Evolutionary conservation across 2,329 filamentous ascomycete genomes (phyloP), one percentile per base, ranked within the genome.

Genomic region (Penicillium glabrum): DNA sequence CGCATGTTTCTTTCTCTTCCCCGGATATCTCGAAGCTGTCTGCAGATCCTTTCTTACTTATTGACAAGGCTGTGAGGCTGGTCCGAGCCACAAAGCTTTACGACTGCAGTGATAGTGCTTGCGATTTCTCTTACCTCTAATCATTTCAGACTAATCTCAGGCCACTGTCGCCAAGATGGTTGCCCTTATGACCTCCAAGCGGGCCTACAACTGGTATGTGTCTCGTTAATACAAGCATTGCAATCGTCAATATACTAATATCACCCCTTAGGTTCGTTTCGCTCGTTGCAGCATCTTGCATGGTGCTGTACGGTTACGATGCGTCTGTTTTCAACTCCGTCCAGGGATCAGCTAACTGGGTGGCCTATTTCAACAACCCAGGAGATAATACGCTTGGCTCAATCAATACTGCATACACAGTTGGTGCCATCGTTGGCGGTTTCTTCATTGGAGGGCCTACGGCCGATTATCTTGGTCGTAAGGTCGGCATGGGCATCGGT

Each of bases 231-330:
- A 10, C 2, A 48, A 21, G n/a, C 11, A 23, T 41, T 39, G 3
- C 6, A 24, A 8, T 7, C 3, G 19, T 8, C n/a, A 48, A 49
- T 29, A 26, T 31, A 27, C 26, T 41, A 46, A 39, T n/a, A 1
- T 19, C 7, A 23, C 21, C 4, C 44, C 13, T 21, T 31, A 69
- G 85, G 85, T 89, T 87, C 76, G 85, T 88, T 62, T 87, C 86
- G 58, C 78, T 89, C 50, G 84, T 89, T 62, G 87, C 87, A 55
- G 87, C 88, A 67, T 85, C 86, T 71, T 89, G 86, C 72, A 90
- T 90, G 88, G 86, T 89, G 23, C 79, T 90, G 45, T 90, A 89
- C 69, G 88, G 88, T 56, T 90, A 90, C 69, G 88, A 90, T 80
- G 86, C 87, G 1, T 88, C 86, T 37, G 87, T 89, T 46, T 90